These are phyloP conservation scores for Neopestalotiopsis sp. DNA, from an alignment of 2,329 filamentous ascomycete genomes.

Conservation along the genomic window DNA sequence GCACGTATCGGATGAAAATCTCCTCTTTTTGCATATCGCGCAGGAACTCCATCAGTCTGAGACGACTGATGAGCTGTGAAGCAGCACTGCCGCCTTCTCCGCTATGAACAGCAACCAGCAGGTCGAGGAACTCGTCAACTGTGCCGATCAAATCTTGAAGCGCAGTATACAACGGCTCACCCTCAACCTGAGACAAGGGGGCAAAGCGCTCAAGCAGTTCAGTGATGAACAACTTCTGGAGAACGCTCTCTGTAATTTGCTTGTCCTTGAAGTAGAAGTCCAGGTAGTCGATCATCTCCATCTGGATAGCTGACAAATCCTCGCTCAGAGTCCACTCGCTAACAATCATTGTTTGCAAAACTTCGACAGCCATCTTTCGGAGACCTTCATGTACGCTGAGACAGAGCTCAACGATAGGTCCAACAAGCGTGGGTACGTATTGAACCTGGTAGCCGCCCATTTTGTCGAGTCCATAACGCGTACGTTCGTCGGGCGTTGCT, in stretches of 20 bases:
- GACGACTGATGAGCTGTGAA: conserved; percentile 82
- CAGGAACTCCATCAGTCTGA: conserved; percentile 94
- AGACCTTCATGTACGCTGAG: conserved; percentile 94
- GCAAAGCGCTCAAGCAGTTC: conserved; percentile 85
- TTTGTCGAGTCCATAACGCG: conserved; percentile 77
- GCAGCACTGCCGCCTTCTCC: conserved; percentile 76
- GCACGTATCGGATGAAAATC: conserved; percentile 94
- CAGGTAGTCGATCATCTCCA: conserved; percentile 93
- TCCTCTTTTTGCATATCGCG: conserved; percentile 97
- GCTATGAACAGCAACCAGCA: conserved; percentile 87
- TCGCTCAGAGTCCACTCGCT: conserved; percentile 97
- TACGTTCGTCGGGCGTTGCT: conserved; percentile 77
- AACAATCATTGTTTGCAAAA: conserved; percentile 96
- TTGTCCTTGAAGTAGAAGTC: conserved; percentile 90
- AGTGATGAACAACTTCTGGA: conserved; percentile 90
- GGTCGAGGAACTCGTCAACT: conserved; percentile 87
- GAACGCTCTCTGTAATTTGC: conserved; percentile 82
- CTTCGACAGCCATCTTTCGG: conserved; percentile 86
- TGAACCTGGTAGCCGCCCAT: conserved; percentile 98
- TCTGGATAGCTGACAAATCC: conserved; percentile 88
- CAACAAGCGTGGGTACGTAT: conserved; percentile 91
- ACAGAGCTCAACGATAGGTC: conserved; percentile 90
- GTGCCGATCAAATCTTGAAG: conserved; percentile 81
- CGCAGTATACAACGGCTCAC: conserved; percentile 77
- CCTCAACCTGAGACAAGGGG: conserved; percentile 65